Conservation (phyloP, 139 green algal genomes). For the Mesostigma viride region DNA sequence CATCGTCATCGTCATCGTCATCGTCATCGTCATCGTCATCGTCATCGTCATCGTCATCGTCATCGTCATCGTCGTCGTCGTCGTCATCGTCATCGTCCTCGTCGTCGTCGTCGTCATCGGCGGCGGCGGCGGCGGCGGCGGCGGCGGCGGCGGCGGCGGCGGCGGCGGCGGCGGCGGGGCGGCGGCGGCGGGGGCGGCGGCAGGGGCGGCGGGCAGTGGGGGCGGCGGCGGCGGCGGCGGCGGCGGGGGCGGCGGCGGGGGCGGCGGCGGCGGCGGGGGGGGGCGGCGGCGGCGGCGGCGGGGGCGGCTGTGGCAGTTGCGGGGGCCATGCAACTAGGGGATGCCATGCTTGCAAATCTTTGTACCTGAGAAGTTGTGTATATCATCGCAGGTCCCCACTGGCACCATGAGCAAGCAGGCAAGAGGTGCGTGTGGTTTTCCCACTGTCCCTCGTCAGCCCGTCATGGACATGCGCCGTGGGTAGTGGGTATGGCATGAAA, state of each 20-base stretch:
- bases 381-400: background rate
- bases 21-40: background rate
- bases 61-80: background rate
- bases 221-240: no score
- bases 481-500: background rate
- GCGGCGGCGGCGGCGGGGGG: no score
- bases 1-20: background rate
- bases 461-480: background rate
- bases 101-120: no score
- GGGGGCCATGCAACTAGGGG: background rate
- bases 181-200: no score
- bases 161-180: no score
- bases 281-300: no score
- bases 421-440: background rate
- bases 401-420: background rate
- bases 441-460: no score
- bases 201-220: background rate
- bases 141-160: no score
- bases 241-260: no score
- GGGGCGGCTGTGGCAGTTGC: background rate
- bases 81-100: background rate
- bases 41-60: background rate
- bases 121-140: background rate
- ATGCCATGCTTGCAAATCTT: background rate
- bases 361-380: background rate